A percentile compares a stretch with the other conserved stretches of the same genome.
phyloP scores from a whole-genome alignment of 345 rosid genomes.

The Populus deltoides region DNA sequence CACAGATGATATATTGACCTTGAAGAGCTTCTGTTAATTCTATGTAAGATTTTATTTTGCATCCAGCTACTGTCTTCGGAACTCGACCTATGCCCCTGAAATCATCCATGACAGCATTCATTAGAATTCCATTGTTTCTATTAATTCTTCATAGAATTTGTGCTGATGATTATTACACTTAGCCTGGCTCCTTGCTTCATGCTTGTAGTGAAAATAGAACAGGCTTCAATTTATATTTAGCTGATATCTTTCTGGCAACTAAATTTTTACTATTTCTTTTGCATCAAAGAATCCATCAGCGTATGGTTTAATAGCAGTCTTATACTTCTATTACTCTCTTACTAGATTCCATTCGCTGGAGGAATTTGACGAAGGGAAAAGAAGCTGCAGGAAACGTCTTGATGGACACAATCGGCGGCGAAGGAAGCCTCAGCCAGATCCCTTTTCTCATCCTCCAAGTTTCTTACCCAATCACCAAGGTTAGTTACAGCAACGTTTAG shows the following conservation, averaged over 20 bases:
- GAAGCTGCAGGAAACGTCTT: constrained; percentile 62
- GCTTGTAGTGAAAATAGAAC: background rate
- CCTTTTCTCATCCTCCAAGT: constrained; percentile 26
- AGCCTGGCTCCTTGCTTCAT: background rate
- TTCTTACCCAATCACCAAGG: constrained; percentile 44
- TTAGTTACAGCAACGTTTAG: constrained; percentile 19
- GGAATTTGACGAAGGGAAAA: constrained; percentile 57
- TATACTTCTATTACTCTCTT: background rate
- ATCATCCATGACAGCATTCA: background rate
- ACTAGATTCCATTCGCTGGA: constrained; percentile 51
- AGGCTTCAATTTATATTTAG: background rate
- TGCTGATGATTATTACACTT: background rate
- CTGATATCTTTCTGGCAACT: no score
- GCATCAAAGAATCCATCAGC: background rate
- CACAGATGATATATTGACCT: background rate
- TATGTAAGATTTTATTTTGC: background rate
- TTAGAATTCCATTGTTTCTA: no score
- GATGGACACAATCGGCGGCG: constrained; percentile 55
- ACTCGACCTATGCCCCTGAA: background rate
- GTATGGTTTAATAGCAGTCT: background rate
- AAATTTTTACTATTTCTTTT: background rate
- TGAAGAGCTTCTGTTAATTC: background rate
- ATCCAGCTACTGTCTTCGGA: background rate
- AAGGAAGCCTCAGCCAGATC: constrained; percentile 51
- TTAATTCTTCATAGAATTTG: background rate